These are phyloP conservation scores for Vitis amurensis DNA, from an alignment of 164 flowering plant species.

Conservation along the genomic window DNA sequence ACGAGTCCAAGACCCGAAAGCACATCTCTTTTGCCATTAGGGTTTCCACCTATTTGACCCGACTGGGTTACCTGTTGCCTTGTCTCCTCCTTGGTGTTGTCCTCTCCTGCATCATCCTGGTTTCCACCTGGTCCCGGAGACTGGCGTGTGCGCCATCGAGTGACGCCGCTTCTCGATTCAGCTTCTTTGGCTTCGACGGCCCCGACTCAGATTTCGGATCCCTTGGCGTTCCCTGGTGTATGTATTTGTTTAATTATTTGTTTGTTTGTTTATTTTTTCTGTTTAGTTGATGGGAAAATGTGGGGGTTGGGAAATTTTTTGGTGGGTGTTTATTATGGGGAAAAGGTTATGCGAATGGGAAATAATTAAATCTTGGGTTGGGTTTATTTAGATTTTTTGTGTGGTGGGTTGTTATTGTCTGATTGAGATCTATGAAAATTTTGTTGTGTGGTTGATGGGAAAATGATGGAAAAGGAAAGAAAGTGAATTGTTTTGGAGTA, in stretches of 20 bases:
- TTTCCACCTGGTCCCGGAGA: constrained; percentile 35
- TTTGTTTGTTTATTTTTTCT: neutral
- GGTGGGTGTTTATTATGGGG: too few relatives aligned
- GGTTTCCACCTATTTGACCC: constrained; percentile 31
- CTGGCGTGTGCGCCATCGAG: constrained; percentile 50
- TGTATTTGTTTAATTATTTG: constrained; percentile 22
- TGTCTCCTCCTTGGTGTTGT: constrained; percentile 31
- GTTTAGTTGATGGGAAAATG: neutral
- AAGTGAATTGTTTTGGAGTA: too few relatives aligned
- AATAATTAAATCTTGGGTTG: too few relatives aligned
- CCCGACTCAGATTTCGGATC: constrained; percentile 81
- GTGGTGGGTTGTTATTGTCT: too few relatives aligned
- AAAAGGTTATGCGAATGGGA: too few relatives aligned
- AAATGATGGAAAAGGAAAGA: neutral
- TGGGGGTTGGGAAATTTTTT: neutral
- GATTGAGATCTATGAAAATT: too few relatives aligned
- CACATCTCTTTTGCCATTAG: constrained; percentile 31
- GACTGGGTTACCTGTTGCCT: constrained; percentile 31
- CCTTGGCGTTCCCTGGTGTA: constrained; percentile 99
- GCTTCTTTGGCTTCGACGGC: constrained; percentile 61
- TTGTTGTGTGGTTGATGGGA: neutral
- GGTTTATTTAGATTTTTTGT: too few relatives aligned
- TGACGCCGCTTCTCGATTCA: constrained; percentile 45
- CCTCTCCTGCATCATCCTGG: constrained; percentile 18
- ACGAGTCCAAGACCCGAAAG: constrained; percentile 78